Evolutionary conservation across 106 monocot species (phyloP), one percentile per base, ranked within the genome.

Genomic region (Alisma plantagoaquatica): DNA sequence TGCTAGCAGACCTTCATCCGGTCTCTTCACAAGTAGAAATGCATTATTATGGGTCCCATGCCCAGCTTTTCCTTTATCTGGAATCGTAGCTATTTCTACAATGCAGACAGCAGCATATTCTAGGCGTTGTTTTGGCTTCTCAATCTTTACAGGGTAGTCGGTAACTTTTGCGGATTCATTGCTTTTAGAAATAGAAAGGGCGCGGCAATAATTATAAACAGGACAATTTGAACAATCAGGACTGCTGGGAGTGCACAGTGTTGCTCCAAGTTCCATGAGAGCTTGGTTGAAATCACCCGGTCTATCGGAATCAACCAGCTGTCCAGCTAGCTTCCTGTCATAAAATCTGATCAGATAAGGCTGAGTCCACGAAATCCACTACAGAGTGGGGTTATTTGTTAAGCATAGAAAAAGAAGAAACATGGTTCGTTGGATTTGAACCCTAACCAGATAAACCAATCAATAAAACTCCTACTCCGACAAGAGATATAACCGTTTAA

Each of bases 231-330:
- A 70, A 60, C 96, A 96, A 51, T 38, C 33, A 27, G 96, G 96
- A 57, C 54, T 96, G 1, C 60, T 74, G 27, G 25, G 48, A 51
- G 31, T 73, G 63, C 96, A 96, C 53, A 88, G 62, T 15, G 81
- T 84, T 63, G 96, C 88, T 8, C 96, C 96, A 3, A 96, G 75
- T 64, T 96, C 96, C 96, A 96, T 96, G 16, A 89, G 55, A 49
- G 88, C 88, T 61, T 96, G 96, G 54, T 96, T 96, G 64, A 89
- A 81, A 59, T 96, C 96, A 53, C 96, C 96, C 43, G 96, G 96
- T 49, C 88, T 77, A 10, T 20, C 70, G 49, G 73, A 83, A 66
- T 88, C 88, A 62, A 89, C 88, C 33, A 89, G 51, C 35, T 96
- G 75, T 1, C 84, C 78, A 43, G 96, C 81, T 30, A 96, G 55